Base-by-base conservation (phyloP, 257 asterid genomes). In the Capsicum pubescens region DNA sequence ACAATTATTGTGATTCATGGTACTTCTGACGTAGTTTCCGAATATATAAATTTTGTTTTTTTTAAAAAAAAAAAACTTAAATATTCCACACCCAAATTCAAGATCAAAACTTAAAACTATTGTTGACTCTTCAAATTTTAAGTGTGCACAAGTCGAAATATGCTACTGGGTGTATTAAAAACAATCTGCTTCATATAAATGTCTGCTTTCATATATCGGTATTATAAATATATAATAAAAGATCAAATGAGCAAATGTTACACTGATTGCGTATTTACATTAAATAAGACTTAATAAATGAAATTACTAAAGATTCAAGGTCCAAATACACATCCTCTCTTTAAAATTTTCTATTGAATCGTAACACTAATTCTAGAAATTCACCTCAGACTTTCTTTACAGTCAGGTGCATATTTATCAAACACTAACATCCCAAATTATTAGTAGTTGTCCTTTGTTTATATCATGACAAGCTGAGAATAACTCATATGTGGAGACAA, bases 321-420 rank as follows among this genome's bases (percentile, higher is more conserved):
- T 3, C n/a, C 42, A 48, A 46, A 19, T 11, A 48, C 7, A 48
- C 14, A 16, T 39, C 3, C 12, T 11, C 44, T 11, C 46, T 66
- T 63, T 6, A 15, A 6, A 10, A 39, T 10, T n/a, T 66, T 63
- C 9, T 15, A 46, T 61, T 66, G 17, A 11, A 13, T 67, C 21
- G 8, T 44, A 48, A 19, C 56, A 36, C 46, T 17, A n/a, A 46
- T 61, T 19, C 3, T 4, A 7, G 39, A 71, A 84, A 78, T 42
- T 68, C 93, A 91, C 92, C 97, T 84, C 93, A 48, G 88, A 89
- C 93, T 66, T 83, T 17, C 63, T 60, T 48, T 74, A 26, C 15
- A 35, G 91, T 85, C 90, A 81, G 94, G 95, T 89, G 94, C 91
- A 74, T 50, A 19, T 21, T 21, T 7, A 50, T 7, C 57, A 50